These are phyloP conservation scores for Chlorella vulgaris DNA, from an alignment of 139 green algal genomes.

Conservation along the genomic window DNA sequence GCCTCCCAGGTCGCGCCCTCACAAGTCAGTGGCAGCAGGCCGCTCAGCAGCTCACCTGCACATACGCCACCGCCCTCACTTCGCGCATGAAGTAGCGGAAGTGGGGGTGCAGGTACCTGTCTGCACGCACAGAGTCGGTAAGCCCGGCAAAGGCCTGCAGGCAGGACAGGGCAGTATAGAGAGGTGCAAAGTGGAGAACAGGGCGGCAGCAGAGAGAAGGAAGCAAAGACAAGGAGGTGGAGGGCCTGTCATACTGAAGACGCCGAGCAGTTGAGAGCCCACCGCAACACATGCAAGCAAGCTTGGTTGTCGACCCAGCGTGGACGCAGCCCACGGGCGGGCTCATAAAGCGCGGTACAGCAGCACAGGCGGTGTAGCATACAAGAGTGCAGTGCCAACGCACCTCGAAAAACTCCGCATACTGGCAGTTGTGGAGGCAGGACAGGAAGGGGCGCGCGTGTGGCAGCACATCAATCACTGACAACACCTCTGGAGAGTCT, in stretches of 20 bases:
- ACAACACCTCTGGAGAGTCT: constrained; percentile 94
- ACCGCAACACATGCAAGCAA: no score
- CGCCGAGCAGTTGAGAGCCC: no score
- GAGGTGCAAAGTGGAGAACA: no score
- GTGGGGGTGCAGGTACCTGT: constrained; percentile 88
- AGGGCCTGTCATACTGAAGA: no score
- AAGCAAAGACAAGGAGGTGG: no score
- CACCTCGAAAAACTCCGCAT: constrained; percentile 89
- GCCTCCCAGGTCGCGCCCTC: no score
- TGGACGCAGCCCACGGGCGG: no score
- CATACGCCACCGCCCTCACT: constrained; percentile 86
- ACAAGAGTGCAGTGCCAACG: background rate
- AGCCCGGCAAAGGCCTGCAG: constrained; percentile 75
- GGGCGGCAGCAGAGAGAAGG: no score
- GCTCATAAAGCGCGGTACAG: no score
- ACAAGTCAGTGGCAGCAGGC: no score
- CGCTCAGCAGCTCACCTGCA: constrained; percentile 80
- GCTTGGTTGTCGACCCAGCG: no score
- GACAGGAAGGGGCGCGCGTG: constrained; percentile 83
- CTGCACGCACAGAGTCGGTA: constrained; percentile 63
- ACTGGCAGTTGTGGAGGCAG: constrained; percentile 91
- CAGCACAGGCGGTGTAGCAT: no score
- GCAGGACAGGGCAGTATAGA: background rate
- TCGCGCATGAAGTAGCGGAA: constrained; percentile 94
- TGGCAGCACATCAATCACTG: constrained; percentile 87